These are phyloP conservation scores for Butyriboletus regius DNA, from an alignment of 1,284 basidiomycete species.

Conservation along the genomic window DNA sequence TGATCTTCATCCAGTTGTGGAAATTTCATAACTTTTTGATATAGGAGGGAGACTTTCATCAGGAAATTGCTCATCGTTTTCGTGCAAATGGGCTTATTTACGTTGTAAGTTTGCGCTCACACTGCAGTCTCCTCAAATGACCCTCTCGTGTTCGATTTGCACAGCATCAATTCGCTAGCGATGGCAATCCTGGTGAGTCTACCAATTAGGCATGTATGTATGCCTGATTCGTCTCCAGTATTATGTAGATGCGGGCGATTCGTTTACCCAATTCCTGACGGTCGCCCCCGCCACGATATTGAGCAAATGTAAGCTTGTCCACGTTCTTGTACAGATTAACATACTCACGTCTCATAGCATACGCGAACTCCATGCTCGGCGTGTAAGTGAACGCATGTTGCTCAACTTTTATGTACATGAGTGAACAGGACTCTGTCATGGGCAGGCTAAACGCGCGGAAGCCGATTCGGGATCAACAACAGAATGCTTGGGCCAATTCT, in stretches of 20 bases:
- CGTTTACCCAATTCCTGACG: background rate
- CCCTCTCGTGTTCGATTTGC: background rate
- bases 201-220: background rate
- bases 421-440: background rate
- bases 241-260: no score
- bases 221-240: background rate
- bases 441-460: conserved; percentile 11
- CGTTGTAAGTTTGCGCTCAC: conserved; percentile 6
- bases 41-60: conserved; percentile 2
- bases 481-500: background rate
- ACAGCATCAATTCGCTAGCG: conserved; percentile 8
- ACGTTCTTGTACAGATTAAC: background rate
- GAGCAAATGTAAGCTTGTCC: conserved; percentile 11
- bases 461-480: conserved; percentile 13
- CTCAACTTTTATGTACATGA: no score
- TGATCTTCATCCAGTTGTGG: background rate
- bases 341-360: conserved; percentile 8
- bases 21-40: background rate
- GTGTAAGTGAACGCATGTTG: conserved; percentile 10
- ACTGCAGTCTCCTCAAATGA: background rate
- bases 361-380: conserved; percentile 17
- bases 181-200: conserved; percentile 9
- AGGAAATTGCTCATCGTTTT: conserved; percentile 10
- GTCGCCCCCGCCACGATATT: conserved; percentile 10
- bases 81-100: conserved; percentile 15